Conservation (phyloP, 2,329 filamentous ascomycete genomes). For the Fusarium scirpi region DNA sequence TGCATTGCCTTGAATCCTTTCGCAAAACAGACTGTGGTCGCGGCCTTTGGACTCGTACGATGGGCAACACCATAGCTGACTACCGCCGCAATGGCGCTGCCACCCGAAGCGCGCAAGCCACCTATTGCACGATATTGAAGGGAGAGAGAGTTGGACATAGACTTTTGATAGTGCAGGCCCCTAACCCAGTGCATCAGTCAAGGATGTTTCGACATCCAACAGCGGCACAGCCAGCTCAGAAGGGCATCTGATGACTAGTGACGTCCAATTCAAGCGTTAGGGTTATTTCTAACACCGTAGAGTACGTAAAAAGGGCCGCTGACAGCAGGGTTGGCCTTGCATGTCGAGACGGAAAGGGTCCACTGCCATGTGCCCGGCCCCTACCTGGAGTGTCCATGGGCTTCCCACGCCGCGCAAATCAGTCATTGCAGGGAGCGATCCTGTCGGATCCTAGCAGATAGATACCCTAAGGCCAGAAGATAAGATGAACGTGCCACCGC, state of each 20-base stretch:
- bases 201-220: slow-evolving; percentile 33
- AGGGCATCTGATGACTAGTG: slow-evolving; percentile 23
- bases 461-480: slow-evolving; percentile 16
- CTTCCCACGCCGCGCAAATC: slow-evolving; percentile 33
- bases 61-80: slow-evolving; percentile 27
- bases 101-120: slow-evolving; percentile 34
- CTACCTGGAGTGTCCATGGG: slow-evolving; percentile 37
- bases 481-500: slow-evolving; percentile 32
- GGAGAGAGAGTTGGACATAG: slow-evolving; percentile 27
- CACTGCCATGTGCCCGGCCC: slow-evolving; percentile 46
- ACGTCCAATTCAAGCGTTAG: slow-evolving; percentile 20
- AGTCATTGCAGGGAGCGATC: slow-evolving; percentile 32
- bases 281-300: slow-evolving; percentile 21
- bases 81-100: slow-evolving; percentile 21
- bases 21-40: slow-evolving; percentile 34
- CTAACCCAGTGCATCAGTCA: slow-evolving; percentile 24
- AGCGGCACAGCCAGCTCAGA: slow-evolving; percentile 29
- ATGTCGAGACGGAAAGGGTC: slow-evolving; percentile 37
- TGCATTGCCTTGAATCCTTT: slow-evolving; percentile 26
- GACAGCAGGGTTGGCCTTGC: slow-evolving; percentile 40
- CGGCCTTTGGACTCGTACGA: slow-evolving; percentile 43
- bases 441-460: slow-evolving; percentile 11
- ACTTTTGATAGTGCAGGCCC: slow-evolving; percentile 26
- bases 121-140: slow-evolving; percentile 32
- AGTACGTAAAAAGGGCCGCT: slow-evolving; percentile 25